Conservation (phyloP, 2,329 filamentous ascomycete genomes). For the Colletotrichum kahawae region DNA sequence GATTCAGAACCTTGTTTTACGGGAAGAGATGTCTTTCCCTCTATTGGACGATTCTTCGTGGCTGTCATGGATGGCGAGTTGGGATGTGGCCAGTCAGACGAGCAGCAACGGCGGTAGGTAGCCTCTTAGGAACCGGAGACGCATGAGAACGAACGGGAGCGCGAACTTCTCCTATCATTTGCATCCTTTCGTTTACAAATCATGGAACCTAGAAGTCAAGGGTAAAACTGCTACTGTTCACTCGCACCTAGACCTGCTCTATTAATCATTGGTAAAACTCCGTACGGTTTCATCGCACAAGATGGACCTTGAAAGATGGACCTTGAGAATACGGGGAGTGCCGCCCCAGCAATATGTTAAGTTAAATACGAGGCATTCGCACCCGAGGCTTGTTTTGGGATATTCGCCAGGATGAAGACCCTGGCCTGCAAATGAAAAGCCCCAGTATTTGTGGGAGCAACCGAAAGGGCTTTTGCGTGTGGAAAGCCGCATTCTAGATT, state of each 20-base stretch:
- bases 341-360: background rate
- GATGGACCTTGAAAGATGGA: background rate
- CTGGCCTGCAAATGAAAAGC: background rate
- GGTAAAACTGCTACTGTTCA: background rate
- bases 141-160: background rate
- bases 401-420: background rate
- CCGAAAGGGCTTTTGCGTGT: background rate
- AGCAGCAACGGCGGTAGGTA: background rate
- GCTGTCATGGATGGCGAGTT: background rate
- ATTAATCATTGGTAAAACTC: background rate
- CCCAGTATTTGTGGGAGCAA: background rate
- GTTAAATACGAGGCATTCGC: background rate
- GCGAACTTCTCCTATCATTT: background rate
- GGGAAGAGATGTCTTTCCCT: background rate
- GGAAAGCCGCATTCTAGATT: background rate
- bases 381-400: background rate
- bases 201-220: background rate
- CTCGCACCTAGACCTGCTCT: background rate
- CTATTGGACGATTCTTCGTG: background rate
- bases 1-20: background rate
- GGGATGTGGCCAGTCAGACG: background rate
- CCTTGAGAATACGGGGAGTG: fast-evolving
- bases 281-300: background rate
- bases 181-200: background rate
- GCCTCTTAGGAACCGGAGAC: background rate